Base-by-base conservation (phyloP, 371 early-diverging fungal species). In the Mortierella sp. region DNA sequence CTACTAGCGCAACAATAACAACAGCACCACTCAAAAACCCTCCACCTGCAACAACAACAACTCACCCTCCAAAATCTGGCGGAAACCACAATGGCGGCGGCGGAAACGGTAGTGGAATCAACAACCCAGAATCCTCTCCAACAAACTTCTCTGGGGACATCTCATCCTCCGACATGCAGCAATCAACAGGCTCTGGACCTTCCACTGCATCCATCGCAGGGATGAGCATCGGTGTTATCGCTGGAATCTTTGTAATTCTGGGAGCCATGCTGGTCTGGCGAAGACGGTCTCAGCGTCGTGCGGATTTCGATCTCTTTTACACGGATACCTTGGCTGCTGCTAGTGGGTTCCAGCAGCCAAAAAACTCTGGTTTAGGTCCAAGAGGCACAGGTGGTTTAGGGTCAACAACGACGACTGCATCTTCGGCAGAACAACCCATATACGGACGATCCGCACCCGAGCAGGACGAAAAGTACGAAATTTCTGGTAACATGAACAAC, bases 211-310 rank as follows among this genome's bases (percentile, higher is more conserved):
- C 57, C 26, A 79, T 83, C 50, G 60, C 55, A 6, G 73, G 79
- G 14, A 70, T 74, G 7, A 57, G 75, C 8, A 60, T 48, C 28
- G 79, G 83, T 31, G 70, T 83, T 0, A 31, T 76, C 24, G 83
- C 73, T 0, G 79, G 44, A 3, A 44, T 76, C 26, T 52, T 75
- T 19, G 75, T 79, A 19, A 76, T 76, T 48, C 52, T 83, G 26
- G 83, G 76, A 9, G 76, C 44, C 1, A n/a, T 83, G 31, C 48
- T 83, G 34, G 28, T 79, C 4, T 83, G 83, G 83, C 79, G 83
- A 9, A 76, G 79, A 52, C 79, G 80, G 21, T 72, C 76, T n/a
- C 83, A 79, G 48, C 71, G 54, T 26, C 52, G 72, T 42, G 50
- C 44, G 26, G 31, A 58, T 8, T 68, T 79, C 72, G 76, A 76